Percentiles rank a stretch among this genome's conserved stretches.
phyloP scores from a whole-genome alignment of 106 monocot species.

The Narthecium ossifragum region DNA sequence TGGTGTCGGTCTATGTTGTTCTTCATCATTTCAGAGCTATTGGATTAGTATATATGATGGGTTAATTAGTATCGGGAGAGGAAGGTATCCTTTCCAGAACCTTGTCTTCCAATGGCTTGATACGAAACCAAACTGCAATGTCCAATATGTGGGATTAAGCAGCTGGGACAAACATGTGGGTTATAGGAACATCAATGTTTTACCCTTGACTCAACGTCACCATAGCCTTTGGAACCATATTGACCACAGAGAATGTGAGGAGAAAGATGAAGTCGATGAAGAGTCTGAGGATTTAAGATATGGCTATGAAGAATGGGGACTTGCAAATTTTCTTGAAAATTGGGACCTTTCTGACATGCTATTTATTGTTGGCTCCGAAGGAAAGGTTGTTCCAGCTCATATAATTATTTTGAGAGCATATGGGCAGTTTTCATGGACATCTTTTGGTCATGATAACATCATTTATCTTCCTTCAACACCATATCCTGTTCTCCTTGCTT shows the following conservation, averaged over 20 bases:
- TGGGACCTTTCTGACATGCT: slow-evolving; percentile 76
- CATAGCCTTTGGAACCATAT: slow-evolving; percentile 30
- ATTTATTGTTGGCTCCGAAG: slow-evolving; percentile 62
- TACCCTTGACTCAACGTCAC: slow-evolving; percentile 45
- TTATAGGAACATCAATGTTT: slow-evolving; percentile 75
- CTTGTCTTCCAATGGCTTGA: slow-evolving; percentile 83
- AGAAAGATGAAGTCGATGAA: slow-evolving; percentile 24
- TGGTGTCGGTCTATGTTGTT: slow-evolving; percentile 71
- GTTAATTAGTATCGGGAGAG: slow-evolving; percentile 76
- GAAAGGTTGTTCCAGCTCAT: slow-evolving; percentile 71
- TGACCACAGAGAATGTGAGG: slow-evolving; percentile 45
- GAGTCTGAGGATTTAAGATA: slow-evolving; percentile 18
- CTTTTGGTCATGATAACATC: slow-evolving; percentile 20
- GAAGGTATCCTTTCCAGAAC: slow-evolving; percentile 72
- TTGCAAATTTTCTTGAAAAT: slow-evolving; percentile 64
- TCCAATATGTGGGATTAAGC: slow-evolving; percentile 85
- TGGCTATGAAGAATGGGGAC: slow-evolving; percentile 41
- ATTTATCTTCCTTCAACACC: slow-evolving; percentile 54
- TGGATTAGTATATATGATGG: slow-evolving; percentile 95
- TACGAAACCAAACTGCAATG: slow-evolving; percentile 48
- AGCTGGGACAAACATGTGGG: slow-evolving; percentile 99
- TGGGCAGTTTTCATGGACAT: slow-evolving; percentile 48
- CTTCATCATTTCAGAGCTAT: slow-evolving; percentile 82
- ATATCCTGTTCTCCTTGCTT: slow-evolving; percentile 63
- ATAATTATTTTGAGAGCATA: slow-evolving; percentile 54